A percentile compares a stretch with the other conserved stretches of the same genome.
These are phyloP conservation scores for Piper betle DNA, from an alignment of 164 flowering plant genomes.

Conservation along the genomic window DNA sequence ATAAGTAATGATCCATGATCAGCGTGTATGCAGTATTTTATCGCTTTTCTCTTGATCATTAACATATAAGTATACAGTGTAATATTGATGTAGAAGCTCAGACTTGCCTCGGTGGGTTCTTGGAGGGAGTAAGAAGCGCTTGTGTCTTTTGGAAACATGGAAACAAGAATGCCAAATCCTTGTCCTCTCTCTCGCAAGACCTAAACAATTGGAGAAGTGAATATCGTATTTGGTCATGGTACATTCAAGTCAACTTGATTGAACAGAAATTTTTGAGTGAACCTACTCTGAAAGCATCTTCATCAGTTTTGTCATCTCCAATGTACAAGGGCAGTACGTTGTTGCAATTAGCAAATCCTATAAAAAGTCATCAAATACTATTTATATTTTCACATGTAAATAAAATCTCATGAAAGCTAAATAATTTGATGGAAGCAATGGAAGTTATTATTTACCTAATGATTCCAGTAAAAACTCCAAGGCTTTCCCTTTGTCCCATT, in stretches of 20 bases:
- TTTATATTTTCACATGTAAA: background rate
- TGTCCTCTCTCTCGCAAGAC: conserved; percentile 61
- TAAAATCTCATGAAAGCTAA: too few species aligned
- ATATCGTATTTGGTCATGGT: too few species aligned
- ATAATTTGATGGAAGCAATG: too few species aligned
- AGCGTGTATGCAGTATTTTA: too few species aligned
- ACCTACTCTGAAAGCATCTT: conserved; percentile 89
- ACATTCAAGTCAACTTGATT: too few species aligned
- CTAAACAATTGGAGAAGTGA: conserved; percentile 7
- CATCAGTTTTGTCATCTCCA: conserved; percentile 94
- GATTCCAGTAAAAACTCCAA: conserved; percentile 83
- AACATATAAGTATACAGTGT: background rate
- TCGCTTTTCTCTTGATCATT: too few species aligned
- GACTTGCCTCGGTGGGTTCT: conserved; percentile 74
- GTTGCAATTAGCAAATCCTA: conserved; percentile 54
- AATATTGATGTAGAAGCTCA: background rate
- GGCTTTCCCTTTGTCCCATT: conserved; percentile 99
- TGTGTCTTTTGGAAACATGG: conserved; percentile 78
- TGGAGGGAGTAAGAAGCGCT: conserved; percentile 69
- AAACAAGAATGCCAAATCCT: conserved; percentile 89
- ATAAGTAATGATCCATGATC: background rate
- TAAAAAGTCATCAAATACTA: background rate
- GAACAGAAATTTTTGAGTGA: background rate
- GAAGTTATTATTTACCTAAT: conserved; percentile 29
- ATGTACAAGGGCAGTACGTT: conserved; percentile 76